Evolutionary conservation across 306 rosid genomes (phyloP).

Genomic region (Dryas alaskensis): DNA sequence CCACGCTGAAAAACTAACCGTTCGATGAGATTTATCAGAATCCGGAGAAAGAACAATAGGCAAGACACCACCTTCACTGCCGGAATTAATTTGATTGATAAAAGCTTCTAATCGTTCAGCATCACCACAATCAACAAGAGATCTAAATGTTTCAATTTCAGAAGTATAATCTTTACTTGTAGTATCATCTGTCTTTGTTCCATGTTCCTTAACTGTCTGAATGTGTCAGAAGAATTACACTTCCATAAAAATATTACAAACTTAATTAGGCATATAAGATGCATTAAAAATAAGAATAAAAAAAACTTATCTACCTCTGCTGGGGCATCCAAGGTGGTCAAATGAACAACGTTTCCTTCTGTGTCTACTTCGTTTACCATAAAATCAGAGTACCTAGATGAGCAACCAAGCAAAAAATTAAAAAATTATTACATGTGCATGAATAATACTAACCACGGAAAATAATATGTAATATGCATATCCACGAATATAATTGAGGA

Average conservation of each 20-base stretch:
- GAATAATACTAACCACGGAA: background rate
- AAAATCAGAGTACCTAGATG: conserved; percentile 82
- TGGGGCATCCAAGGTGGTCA: conserved; percentile 67
- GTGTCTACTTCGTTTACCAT: conserved; percentile 88
- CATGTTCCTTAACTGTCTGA: conserved; percentile 50
- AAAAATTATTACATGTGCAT: background rate
- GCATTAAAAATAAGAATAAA: background rate
- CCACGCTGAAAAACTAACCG: conserved; percentile 54
- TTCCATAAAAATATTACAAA: background rate
- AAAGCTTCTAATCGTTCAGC: conserved; percentile 54
- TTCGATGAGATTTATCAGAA: conserved; percentile 72
- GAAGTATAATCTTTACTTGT: conserved; percentile 50
- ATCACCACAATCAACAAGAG: conserved; percentile 67
- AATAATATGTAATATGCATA: background rate
- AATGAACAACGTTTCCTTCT: conserved; percentile 63
- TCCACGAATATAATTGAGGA: background rate
- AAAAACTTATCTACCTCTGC: conserved; percentile 33
- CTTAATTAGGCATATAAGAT: background rate
- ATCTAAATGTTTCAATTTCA: conserved; percentile 64
- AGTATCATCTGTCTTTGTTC: conserved; percentile 25
- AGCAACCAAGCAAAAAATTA: conserved; percentile 19
- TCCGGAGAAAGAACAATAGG: conserved; percentile 73
- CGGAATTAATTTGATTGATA: conserved; percentile 54
- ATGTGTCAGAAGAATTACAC: conserved; percentile 11
- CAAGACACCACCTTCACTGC: conserved; percentile 44